Conservation (phyloP, 768 basidiomycete genomes). For the Suillus fuscotomentosus region DNA sequence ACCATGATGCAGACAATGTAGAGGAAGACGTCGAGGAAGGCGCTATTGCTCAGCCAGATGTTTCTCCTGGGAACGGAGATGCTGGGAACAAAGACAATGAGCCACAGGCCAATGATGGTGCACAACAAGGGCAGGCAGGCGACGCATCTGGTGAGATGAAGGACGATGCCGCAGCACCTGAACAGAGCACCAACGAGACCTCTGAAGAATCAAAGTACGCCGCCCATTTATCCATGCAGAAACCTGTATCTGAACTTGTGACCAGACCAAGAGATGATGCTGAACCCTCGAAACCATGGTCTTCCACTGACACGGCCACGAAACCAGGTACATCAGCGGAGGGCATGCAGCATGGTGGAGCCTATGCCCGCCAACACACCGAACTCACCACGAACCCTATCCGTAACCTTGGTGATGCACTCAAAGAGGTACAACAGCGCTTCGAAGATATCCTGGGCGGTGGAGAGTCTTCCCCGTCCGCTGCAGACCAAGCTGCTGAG, state of each 20-base stretch:
- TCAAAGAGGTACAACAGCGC: constrained; percentile 79
- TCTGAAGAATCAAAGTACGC: constrained; percentile 20
- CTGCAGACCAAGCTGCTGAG: constrained; percentile 37
- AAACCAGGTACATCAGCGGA: constrained; percentile 36
- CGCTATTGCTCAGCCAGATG: constrained; percentile 36
- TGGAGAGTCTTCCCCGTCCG: constrained; percentile 30
- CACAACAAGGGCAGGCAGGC: constrained; percentile 21
- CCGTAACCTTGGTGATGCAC: constrained; percentile 80
- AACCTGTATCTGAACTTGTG: neutral
- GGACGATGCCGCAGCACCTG: constrained; percentile 7
- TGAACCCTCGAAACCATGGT: constrained; percentile 1
- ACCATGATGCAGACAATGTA: constrained; percentile 22
- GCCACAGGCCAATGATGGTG: constrained; percentile 17
- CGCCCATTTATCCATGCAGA: neutral
- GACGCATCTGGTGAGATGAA: constrained; percentile 12
- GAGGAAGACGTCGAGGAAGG: constrained; percentile 28
- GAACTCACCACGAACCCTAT: constrained; percentile 50
- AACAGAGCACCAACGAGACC: constrained; percentile 29
- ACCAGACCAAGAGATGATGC: constrained; percentile 4
- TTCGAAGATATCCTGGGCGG: constrained; percentile 75
- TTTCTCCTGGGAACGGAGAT: constrained; percentile 27
- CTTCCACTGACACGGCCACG: constrained; percentile 9
- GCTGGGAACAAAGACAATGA: constrained; percentile 12
- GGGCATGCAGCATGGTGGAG: constrained; percentile 46
- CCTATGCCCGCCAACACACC: constrained; percentile 37